Percentiles rank a stretch among this genome's conserved stretches.
These are phyloP conservation scores for Leccinellum albellum DNA, from an alignment of 768 basidiomycete genomes.

Conservation along the genomic window DNA sequence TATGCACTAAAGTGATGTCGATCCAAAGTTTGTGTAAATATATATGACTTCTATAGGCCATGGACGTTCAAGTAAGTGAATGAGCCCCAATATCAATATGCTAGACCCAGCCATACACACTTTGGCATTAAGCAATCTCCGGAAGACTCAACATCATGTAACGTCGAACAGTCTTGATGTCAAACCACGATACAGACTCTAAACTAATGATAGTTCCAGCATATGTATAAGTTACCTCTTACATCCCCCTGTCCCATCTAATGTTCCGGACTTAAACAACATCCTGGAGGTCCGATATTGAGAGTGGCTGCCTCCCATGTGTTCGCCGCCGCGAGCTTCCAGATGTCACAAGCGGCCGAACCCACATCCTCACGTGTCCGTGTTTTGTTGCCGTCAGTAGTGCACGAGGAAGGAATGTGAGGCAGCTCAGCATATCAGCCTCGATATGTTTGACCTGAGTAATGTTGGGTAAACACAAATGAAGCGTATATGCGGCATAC, in stretches of 20 bases:
- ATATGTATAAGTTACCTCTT: slow-evolving; percentile 15
- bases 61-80: neutral
- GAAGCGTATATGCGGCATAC: slow-evolving; percentile 37
- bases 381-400: slow-evolving; percentile 75
- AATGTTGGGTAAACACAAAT: neutral
- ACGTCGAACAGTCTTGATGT: neutral
- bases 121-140: neutral
- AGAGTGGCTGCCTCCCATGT: slow-evolving; percentile 29
- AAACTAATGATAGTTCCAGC: neutral
- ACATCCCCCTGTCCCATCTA: neutral
- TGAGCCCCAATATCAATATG: neutral
- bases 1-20: too few relatives aligned
- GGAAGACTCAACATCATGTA: neutral
- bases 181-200: neutral
- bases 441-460: slow-evolving; percentile 77
- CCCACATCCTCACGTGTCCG: slow-evolving; percentile 82
- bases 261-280: slow-evolving; percentile 13
- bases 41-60: neutral
- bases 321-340: slow-evolving; percentile 24
- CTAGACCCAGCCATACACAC: neutral
- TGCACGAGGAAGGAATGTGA: slow-evolving; percentile 75
- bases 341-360: slow-evolving; percentile 58
- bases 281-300: slow-evolving; percentile 30
- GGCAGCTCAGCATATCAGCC: slow-evolving; percentile 66
- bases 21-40: too few relatives aligned